These are phyloP conservation scores for Physcia stellaris DNA, from an alignment of 495 filamentous ascomycete species.

Conservation along the genomic window DNA sequence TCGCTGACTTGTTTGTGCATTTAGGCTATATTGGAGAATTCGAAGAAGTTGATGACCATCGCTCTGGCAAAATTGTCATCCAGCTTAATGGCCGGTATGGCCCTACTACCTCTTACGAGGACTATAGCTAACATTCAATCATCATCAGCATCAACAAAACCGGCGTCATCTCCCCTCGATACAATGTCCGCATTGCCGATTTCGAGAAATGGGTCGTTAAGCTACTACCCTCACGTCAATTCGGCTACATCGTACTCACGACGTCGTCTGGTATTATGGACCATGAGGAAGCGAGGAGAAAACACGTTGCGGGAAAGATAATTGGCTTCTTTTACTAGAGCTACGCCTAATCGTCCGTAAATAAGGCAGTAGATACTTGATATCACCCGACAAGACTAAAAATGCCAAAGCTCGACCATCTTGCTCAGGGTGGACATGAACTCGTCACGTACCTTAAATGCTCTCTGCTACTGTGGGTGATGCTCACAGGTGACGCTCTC, in stretches of 20 bases:
- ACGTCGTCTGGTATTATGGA: constrained; percentile 99
- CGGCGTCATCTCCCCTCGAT: constrained; percentile 95
- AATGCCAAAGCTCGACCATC: too few species aligned
- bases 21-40: constrained; percentile 99
- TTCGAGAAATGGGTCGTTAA: constrained; percentile 99
- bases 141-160: constrained; percentile 82
- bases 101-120: too few species aligned
- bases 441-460: too few species aligned
- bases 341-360: too few species aligned
- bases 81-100: constrained; percentile 69
- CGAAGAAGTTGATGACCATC: constrained; percentile 98
- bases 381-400: too few species aligned
- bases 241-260: constrained; percentile 97
- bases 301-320: constrained; percentile 82
- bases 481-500: too few species aligned
- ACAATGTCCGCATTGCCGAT: constrained; percentile 94
- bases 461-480: too few species aligned
- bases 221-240: constrained; percentile 96
- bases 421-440: too few species aligned
- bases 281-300: constrained; percentile 96
- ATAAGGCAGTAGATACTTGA: too few species aligned
- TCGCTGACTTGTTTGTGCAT: constrained; percentile 1
- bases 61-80: constrained; percentile 95
- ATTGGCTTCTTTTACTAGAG: constrained; percentile 94
- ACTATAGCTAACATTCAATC: too few species aligned